phyloP scores from a whole-genome alignment of 768 basidiomycete genomes.

The Suillus decipiens region DNA sequence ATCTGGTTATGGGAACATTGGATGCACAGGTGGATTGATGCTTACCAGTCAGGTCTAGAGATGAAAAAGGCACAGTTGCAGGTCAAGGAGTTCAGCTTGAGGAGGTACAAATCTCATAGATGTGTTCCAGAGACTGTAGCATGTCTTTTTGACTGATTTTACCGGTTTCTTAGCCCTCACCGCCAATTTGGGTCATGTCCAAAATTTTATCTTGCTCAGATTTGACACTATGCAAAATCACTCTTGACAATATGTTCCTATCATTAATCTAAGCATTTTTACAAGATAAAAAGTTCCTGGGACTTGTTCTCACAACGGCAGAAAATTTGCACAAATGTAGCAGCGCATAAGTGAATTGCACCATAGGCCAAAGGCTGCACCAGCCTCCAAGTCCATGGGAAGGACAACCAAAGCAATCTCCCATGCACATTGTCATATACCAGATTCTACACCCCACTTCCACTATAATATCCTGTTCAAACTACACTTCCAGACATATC shows the following conservation, averaged over 20 bases:
- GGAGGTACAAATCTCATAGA: constrained; percentile 16
- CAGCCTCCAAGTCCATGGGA: too few species aligned
- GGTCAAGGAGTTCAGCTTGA: constrained; percentile 17
- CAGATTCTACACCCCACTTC: too few species aligned
- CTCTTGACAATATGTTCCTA: constrained; percentile 16
- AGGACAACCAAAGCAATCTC: too few species aligned
- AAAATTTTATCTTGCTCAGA: constrained; percentile 15
- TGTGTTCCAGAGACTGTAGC: constrained; percentile 7
- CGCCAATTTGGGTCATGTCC: constrained; percentile 11
- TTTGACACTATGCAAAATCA: constrained; percentile 16
- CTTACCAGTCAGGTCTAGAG: constrained; percentile 15
- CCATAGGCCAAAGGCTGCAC: constrained; percentile 7
- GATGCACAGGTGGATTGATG: constrained; percentile 20
- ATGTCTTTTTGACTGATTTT: constrained; percentile 9
- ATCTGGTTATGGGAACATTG: constrained; percentile 19
- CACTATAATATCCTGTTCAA: too few species aligned
- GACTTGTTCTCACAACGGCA: not conserved
- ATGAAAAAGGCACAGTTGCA: constrained; percentile 17
- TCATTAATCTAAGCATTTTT: constrained; percentile 16
- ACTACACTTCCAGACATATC: too few species aligned
- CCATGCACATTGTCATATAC: too few species aligned
- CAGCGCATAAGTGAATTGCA: constrained; percentile 16
- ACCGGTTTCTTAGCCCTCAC: not conserved
- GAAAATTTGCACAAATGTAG: constrained; percentile 17
- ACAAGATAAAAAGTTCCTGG: constrained; percentile 10